Conservation (phyloP, 1,139 yeast genomes). For the Debaryomyces psychrophilus region DNA sequence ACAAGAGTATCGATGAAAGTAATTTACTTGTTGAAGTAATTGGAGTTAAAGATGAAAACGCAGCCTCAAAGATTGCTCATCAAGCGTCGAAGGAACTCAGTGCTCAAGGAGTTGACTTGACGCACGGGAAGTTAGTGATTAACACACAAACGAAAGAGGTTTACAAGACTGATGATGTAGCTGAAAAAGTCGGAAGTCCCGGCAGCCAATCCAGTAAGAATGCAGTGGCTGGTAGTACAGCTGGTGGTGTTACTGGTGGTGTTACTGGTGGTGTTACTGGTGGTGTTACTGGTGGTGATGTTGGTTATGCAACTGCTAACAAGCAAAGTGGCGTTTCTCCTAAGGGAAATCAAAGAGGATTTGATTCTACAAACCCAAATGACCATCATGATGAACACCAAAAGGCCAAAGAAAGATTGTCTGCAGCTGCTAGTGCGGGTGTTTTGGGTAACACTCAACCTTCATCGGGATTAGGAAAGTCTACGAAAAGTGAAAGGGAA, state of each 20-base stretch:
- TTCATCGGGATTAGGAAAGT: slow-evolving; percentile 19
- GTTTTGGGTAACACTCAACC: slow-evolving; percentile 12
- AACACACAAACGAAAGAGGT: slow-evolving; percentile 39
- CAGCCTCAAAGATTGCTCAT: slow-evolving; percentile 40
- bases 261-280: slow-evolving; percentile 9
- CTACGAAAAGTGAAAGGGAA: neutral
- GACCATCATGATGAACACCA: slow-evolving; percentile 9
- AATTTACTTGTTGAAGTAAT: slow-evolving; percentile 41
- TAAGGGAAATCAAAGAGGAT: neutral
- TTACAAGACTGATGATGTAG: slow-evolving; percentile 25
- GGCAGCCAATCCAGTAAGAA: neutral
- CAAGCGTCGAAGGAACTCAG: slow-evolving; percentile 39
- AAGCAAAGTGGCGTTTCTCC: neutral
- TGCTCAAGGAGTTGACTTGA: slow-evolving; percentile 39
- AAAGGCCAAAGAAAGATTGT: slow-evolving; percentile 14
- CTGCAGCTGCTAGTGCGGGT: slow-evolving; percentile 14
- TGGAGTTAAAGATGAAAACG: slow-evolving; percentile 37
- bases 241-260: slow-evolving; percentile 8
- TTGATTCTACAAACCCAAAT: slow-evolving; percentile 3
- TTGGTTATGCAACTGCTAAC: neutral
- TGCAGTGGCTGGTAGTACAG: slow-evolving; percentile 10
- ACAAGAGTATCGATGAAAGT: slow-evolving; percentile 12
- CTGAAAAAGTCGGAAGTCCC: neutral
- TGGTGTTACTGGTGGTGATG: slow-evolving; percentile 11
- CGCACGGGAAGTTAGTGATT: slow-evolving; percentile 39